phyloP scores from a whole-genome alignment of 148 eudicot species.

The Fagopyrum tataricum region DNA sequence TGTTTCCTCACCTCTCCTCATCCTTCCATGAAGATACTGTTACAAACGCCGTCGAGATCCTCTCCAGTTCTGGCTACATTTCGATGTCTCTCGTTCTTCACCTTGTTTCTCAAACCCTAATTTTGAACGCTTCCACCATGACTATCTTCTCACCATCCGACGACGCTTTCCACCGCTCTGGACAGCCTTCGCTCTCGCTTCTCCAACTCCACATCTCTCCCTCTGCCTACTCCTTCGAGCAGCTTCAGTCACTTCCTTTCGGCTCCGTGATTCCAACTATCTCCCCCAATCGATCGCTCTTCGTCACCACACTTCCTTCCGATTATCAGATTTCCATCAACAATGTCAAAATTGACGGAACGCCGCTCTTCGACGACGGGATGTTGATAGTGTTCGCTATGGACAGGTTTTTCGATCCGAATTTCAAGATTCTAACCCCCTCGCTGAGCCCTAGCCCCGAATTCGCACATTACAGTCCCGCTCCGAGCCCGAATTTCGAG shows the following conservation, averaged over 20 bases:
- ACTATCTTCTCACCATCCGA: constrained; percentile 53
- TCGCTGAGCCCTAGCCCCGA: background rate
- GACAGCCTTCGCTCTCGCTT: constrained; percentile 60
- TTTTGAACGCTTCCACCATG: constrained; percentile 22
- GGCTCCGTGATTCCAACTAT: constrained; percentile 42
- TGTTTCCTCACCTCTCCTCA: constrained; percentile 15
- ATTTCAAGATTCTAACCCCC: constrained; percentile 15
- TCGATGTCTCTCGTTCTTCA: constrained; percentile 61
- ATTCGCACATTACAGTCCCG: background rate
- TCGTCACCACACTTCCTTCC: constrained; percentile 28
- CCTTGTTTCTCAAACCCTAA: constrained; percentile 30
- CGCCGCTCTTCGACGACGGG: constrained; percentile 57
- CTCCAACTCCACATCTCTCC: constrained; percentile 64
- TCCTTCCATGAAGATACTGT: constrained; percentile 27
- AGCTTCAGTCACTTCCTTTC: constrained; percentile 49
- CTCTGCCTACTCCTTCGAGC: constrained; percentile 30
- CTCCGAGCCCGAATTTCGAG: constrained; percentile 14
- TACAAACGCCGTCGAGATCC: constrained; percentile 43
- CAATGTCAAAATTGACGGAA: constrained; percentile 23
- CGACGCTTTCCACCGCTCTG: constrained; percentile 25
- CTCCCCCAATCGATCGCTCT: constrained; percentile 27
- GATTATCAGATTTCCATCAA: constrained; percentile 30
- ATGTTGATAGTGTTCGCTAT: constrained; percentile 32
- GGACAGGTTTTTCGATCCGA: constrained; percentile 35
- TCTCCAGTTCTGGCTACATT: constrained; percentile 47